Evolutionary conservation across 441 rosid species (phyloP), one percentile per base, ranked within the genome.

Genomic region (Euphorbia corollata): DNA sequence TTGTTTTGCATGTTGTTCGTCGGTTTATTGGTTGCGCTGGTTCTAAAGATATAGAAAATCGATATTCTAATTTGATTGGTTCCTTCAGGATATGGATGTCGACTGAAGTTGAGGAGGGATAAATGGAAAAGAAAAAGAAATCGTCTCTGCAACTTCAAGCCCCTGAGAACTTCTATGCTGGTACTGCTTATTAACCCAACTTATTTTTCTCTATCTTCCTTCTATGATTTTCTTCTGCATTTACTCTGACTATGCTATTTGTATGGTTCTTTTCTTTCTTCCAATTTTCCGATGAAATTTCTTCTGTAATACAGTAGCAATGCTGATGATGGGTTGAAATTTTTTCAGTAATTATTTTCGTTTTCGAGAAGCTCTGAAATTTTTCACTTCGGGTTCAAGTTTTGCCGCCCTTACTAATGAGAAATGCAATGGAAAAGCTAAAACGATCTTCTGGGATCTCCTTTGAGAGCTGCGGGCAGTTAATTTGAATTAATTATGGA

Each of bases 61-160:
- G 9, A 36, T 0, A 36, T 2, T 8, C 41, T 36, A 36, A 36
- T 36, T 36, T 36, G 5, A 36, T 36, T 36, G 41, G 41, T 36
- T 13, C 43, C 72, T 1, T 78, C 72, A 60, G 77, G 73, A 36
- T 51, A 74, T 68, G 77, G 74, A 64, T 45, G 70, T 41, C 11
- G n/a, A 57, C 68, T 71, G 27, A 70, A 65, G 61, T 53, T 66
- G 57, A 39, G 65, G 51, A 60, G 24, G 9, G 34, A 32, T 30
- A 18, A 39, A 68, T 75, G 73, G 83, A 82, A 48, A 82, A 76
- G 81, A 89, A 82, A 87, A 91, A 81, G 78, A 91, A 93, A 79
- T 81, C 96, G 20, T 79, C 85, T 12, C 69, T 62, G 39, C 96
- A 89, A 80, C 84, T 84, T 81, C 76, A 83, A 77, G 83, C 90